Base-by-base conservation (phyloP, 805 yeast genomes). In the Saccharomycopsis sp. region DNA sequence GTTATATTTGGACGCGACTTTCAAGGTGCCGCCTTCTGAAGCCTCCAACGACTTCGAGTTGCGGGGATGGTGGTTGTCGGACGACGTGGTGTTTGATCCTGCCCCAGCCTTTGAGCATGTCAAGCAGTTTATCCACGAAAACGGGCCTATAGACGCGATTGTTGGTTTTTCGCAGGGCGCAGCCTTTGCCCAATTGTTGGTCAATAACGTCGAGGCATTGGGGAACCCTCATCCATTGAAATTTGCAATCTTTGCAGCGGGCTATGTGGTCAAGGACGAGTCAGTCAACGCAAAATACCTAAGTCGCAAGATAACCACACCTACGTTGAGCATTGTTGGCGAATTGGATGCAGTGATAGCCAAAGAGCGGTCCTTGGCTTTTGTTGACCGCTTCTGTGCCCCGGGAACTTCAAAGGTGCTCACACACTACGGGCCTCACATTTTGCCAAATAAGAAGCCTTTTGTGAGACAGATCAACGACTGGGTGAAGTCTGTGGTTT, bases 111-210 rank as follows among this genome's bases (percentile, higher is more conserved):
- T 51, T 21, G 34, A 51, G 3, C 14, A 29, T 14, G 15, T 51
- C 14, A 12, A 20, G 14, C 4, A 16, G 34, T 16, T 20, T 18
- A 51, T 51, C 24, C 34, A 34, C 3, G 53, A 51, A n/a, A 24
- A 51, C 14, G 53, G 53, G 15, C 53, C 53, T 18, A 51, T 51
- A 3, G 53, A 51, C 21, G 53, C 53, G 15, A 37, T 51, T 24
- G 34, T 51, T 29, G 53, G 53, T 34, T 51, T 51, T 40, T 51
- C 53, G 15, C 53, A 51, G 20, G 53, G 53, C 18, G 21, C 44
- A 14, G 53, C 53, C 4, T 21, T 51, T 14, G 29, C 53, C 20
- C 53, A 51, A 51, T 29, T 51, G n/a, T 51, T 51, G 20, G 40
- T 37, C 20, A 51, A 29, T n/a, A 29, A 51, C 18, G 29, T 51